Evolutionary conservation across 129 eudicot species (phyloP), one percentile per base, ranked within the genome.

Genomic region (Erigeron canadensis): DNA sequence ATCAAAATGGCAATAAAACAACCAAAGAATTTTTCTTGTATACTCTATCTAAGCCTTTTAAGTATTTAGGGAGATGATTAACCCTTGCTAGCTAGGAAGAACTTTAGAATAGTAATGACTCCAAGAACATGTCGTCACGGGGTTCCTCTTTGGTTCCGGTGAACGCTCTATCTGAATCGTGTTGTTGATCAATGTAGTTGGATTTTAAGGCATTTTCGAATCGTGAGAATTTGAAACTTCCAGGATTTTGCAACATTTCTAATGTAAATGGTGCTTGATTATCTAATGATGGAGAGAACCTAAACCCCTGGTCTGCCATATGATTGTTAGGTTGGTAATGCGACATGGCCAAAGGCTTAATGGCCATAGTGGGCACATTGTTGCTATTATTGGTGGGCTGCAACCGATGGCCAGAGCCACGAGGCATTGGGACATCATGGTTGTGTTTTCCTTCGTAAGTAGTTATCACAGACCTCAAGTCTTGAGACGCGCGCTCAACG

Each of bases 371-470:
- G 69, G 76, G 72, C n/a, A 67, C 75, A 53, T 71, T 70, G 80
- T 61, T 81, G 51, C 71, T 50, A 38, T 10, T 41, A 21, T 54
- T 78, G 64, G 69, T 60, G 8, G 81, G 37, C 63, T 80, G 58
- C 13, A 84, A 77, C 74, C 87, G 76, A 69, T 64, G 85, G 39
- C 91, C 87, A 8, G 96, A 79, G 23, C 98, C 96, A 39, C 98
- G 88, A n/a, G 98, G 84, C 51, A 88, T 84, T 7, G 98, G 98
- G 54, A 93, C 90, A 5, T 89, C 90, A 47, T 93, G 98, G 87
- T 87, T 93, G 85, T 93, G 96, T 80, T 87, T 93, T 39, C 98
- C 92, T 74, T 89, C 98, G 50, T 93, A 93, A 23, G 98, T 93
- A 16, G 98, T 93, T 65, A 93, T 93, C 16, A 93, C 96, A 10